These are phyloP conservation scores for Pleurotus ostreatus DNA, from an alignment of 768 basidiomycete species.

Conservation along the genomic window DNA sequence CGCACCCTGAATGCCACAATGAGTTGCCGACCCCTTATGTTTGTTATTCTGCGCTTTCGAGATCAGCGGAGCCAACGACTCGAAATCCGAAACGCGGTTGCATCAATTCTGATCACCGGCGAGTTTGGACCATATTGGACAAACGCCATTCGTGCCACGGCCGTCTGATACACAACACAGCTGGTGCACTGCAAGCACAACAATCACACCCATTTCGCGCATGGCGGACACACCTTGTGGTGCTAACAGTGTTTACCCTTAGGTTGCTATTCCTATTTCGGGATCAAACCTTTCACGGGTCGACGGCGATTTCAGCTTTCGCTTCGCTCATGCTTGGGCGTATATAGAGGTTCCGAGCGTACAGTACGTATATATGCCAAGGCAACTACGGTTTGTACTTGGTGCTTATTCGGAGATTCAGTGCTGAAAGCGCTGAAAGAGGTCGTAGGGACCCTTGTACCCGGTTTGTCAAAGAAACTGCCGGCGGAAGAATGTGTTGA, in stretches of 20 bases:
- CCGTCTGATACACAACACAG: too few relatives aligned
- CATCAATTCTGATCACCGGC: background rate
- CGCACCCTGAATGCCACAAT: background rate
- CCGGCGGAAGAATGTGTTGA: too few relatives aligned
- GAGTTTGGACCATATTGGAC: background rate
- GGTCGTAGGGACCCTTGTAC: too few relatives aligned
- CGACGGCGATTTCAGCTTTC: slow-evolving; percentile 1
- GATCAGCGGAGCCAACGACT: slow-evolving; percentile 4
- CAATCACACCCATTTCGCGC: background rate
- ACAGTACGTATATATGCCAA: too few relatives aligned
- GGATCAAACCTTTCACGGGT: slow-evolving; percentile 5
- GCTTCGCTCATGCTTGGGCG: background rate
- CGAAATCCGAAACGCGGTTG: background rate
- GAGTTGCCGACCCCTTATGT: background rate
- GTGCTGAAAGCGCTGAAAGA: too few relatives aligned
- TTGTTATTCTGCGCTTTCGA: background rate
- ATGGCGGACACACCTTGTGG: background rate
- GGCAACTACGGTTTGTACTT: too few relatives aligned
- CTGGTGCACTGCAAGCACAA: too few relatives aligned
- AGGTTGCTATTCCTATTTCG: background rate
- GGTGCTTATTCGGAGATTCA: too few relatives aligned
- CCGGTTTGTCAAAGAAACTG: too few relatives aligned
- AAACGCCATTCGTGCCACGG: too few relatives aligned
- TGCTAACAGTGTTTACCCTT: background rate
- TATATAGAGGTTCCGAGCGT: too few relatives aligned